Base-by-base conservation (phyloP, 257 asterid species). In the Rubia yunnanensis region DNA sequence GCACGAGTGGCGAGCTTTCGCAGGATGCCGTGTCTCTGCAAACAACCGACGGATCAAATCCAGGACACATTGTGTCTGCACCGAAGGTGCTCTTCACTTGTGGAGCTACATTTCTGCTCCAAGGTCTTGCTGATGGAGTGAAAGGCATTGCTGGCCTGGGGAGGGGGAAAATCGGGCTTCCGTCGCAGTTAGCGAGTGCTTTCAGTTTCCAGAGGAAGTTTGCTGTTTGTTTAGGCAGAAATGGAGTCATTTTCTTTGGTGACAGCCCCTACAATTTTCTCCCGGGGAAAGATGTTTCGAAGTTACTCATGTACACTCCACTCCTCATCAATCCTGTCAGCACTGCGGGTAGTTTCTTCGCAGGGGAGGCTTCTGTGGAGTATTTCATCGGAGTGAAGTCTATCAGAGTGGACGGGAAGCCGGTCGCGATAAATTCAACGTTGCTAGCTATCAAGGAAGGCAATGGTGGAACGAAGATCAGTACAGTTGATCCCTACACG, bases 401-500 rank as follows among this genome's bases (percentile, higher is more conserved):
- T 1, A 73, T 89, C 62, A 52, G 41, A 23, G 31, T 86, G 60
- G 70, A 84, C 72, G 64, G 61, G 38, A 20, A 63, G 23, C 4
- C 83, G 0, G 44, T 86, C 6, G 0, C 56, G 1, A 20, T 50
- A 36, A 85, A 86, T 65, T 55, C 65, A 10, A 75, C 83, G 0
- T 78, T 85, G 13, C 63, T 86, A 2, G 61, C 71, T 3, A 78
- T 89, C 66, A 39, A 67, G 23, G 66, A 83, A 1, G 90, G 95
- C 3, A 70, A 78, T 54, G 94, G 94, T 1, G 88, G 91, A 0
- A 85, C 91, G 0, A 89, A 85, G 23, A 84, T 89, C 73, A 86
- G 92, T 68, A 86, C 88, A 0, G 87, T 86, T 1, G 26, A n/a
- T 55, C 70, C 76, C 14, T 71, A 71, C 63, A 71, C 76, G 0